These are phyloP conservation scores for Eucalyptus lansdowneana DNA, from an alignment of 345 rosid species.

Conservation along the genomic window DNA sequence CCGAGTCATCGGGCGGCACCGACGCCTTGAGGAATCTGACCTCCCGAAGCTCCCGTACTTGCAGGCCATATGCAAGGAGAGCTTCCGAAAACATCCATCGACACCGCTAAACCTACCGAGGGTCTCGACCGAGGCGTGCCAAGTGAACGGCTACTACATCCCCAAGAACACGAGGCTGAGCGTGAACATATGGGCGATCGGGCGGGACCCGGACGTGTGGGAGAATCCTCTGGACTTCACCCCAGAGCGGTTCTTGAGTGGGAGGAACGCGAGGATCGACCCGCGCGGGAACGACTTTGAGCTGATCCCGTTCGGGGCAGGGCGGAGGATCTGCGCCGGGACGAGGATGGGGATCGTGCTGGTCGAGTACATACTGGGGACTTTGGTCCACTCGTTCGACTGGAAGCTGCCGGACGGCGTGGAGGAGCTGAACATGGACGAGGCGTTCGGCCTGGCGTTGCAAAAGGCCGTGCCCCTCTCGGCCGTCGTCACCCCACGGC, in stretches of 20 bases:
- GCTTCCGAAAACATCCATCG: conserved; percentile 45
- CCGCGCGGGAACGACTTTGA: conserved; percentile 48
- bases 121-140: conserved; percentile 26
- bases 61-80: conserved; percentile 47
- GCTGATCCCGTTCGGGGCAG: conserved; percentile 56
- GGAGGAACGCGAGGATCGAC: conserved; percentile 18
- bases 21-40: conserved; percentile 43
- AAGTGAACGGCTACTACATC: conserved; percentile 41
- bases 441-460: conserved; percentile 43
- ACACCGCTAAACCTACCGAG: conserved; percentile 53
- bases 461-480: conserved; percentile 48
- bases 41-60: conserved; percentile 31
- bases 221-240: conserved; percentile 23
- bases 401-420: conserved; percentile 28
- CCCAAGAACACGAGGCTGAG: conserved; percentile 32
- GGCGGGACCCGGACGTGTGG: conserved; percentile 50
- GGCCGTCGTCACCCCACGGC: conserved; percentile 30
- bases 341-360: conserved; percentile 52
- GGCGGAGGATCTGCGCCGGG: conserved; percentile 53
- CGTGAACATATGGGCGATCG: conserved; percentile 64
- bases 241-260: conserved; percentile 34
- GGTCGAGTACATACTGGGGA: conserved; percentile 43
- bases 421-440: conserved; percentile 42
- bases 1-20: conserved; percentile 31
- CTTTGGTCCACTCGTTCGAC: conserved; percentile 43